Evolutionary conservation across 1,139 yeast species (phyloP).

Genomic region (Sporopachydermia cereana): DNA sequence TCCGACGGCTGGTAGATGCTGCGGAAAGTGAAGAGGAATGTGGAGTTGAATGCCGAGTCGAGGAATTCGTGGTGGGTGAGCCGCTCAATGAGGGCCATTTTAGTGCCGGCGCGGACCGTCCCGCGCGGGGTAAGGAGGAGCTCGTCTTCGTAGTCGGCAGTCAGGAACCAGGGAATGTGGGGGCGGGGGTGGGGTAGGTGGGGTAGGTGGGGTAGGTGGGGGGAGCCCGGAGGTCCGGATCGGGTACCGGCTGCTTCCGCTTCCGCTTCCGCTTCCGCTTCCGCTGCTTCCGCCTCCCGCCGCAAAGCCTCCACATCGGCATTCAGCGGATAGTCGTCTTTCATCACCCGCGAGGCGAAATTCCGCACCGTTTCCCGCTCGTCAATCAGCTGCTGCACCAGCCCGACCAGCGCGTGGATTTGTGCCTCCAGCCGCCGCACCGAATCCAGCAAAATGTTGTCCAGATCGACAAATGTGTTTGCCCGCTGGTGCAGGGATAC

Average conservation of each 20-base stretch:
- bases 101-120: slow-evolving; percentile 74
- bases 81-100: slow-evolving; percentile 69
- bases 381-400: slow-evolving; percentile 49
- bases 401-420: slow-evolving; percentile 27
- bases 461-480: slow-evolving; percentile 4
- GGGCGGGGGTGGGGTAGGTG: slow-evolving; percentile 12
- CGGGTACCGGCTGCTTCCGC: background rate
- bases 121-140: slow-evolving; percentile 66
- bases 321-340: slow-evolving; percentile 51
- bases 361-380: slow-evolving; percentile 60
- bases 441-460: background rate
- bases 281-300: slow-evolving; percentile 8
- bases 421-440: slow-evolving; percentile 1
- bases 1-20: slow-evolving; percentile 65
- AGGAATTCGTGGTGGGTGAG: slow-evolving; percentile 66
- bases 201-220: slow-evolving; percentile 16
- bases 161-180: slow-evolving; percentile 70
- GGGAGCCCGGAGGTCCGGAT: slow-evolving; percentile 10
- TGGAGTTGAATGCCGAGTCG: slow-evolving; percentile 58
- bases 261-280: background rate
- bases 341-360: slow-evolving; percentile 69
- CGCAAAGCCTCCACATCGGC: slow-evolving; percentile 22
- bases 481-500: slow-evolving; percentile 57
- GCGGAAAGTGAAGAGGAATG: slow-evolving; percentile 65
- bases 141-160: slow-evolving; percentile 65